Conservation (phyloP, 257 asterid species). For the Solanum sitiens region DNA sequence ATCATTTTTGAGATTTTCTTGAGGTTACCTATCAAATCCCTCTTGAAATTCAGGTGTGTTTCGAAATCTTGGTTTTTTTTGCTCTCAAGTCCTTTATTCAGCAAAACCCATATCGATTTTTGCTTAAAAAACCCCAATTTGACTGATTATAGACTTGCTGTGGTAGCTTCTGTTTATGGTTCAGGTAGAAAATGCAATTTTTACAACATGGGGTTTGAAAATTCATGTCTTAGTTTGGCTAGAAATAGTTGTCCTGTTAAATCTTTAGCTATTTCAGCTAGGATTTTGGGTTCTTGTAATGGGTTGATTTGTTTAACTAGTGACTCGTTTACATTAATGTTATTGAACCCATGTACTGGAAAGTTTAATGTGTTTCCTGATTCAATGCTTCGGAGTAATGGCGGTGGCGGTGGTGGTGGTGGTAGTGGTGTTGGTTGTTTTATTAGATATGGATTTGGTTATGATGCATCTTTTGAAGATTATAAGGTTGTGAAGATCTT, state of each 20-base stretch:
- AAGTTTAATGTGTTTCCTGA: slow-evolving; percentile 26
- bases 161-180: neutral
- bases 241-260: neutral
- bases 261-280: neutral
- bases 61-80: slow-evolving; percentile 33
- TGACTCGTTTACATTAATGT: slow-evolving; percentile 6
- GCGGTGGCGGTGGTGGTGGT: neutral
- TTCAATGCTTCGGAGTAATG: neutral
- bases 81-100: slow-evolving; percentile 25
- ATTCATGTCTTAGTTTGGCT: slow-evolving; percentile 1
- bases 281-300: slow-evolving; percentile 45
- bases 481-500: slow-evolving; percentile 18
- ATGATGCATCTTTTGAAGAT: slow-evolving; percentile 28
- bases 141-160: neutral
- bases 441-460: slow-evolving; percentile 36
- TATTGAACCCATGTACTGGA: slow-evolving; percentile 43
- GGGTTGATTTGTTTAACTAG: slow-evolving; percentile 32
- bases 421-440: neutral
- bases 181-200: slow-evolving; percentile 8
- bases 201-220: slow-evolving; percentile 17
- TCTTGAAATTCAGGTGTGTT: slow-evolving; percentile 35
- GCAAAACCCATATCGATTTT: slow-evolving; percentile 14
- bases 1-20: slow-evolving; percentile 31
- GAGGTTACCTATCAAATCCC: slow-evolving; percentile 34
- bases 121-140: neutral